phyloP scores from a whole-genome alignment of 2,329 filamentous ascomycete genomes.

The Orbilia blumenaviensis region DNA sequence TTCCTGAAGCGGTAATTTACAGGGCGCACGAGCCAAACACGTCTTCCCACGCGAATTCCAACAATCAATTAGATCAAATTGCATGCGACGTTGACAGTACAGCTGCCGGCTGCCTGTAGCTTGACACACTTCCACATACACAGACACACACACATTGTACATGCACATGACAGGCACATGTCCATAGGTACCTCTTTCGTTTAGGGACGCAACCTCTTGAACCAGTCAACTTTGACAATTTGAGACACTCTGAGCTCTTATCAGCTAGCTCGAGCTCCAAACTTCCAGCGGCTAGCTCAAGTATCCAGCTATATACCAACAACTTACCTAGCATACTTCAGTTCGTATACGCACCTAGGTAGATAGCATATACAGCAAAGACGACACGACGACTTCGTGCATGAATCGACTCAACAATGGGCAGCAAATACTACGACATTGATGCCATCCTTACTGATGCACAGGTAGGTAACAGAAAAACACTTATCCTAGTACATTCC shows the following conservation, averaged over 20 bases:
- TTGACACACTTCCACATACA: background rate
- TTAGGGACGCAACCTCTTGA: too few relatives aligned
- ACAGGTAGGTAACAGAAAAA: constrained; percentile 70
- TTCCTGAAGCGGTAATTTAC: background rate
- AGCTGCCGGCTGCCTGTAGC: background rate
- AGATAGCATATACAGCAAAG: too few relatives aligned
- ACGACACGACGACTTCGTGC: background rate
- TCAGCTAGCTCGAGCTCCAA: too few relatives aligned
- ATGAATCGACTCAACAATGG: constrained; percentile 49
- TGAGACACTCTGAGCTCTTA: too few relatives aligned
- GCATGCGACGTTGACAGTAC: background rate
- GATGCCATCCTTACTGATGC: constrained; percentile 85
- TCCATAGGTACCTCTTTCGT: too few relatives aligned
- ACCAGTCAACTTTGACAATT: too few relatives aligned
- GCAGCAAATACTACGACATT: constrained; percentile 81
- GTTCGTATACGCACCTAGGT: too few relatives aligned
- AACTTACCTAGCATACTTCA: too few relatives aligned
- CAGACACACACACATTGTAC: too few relatives aligned
- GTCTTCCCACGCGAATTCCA: constrained; percentile 18
- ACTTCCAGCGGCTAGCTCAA: too few relatives aligned
- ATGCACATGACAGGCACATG: too few relatives aligned
- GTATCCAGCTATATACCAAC: too few relatives aligned
- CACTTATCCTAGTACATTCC: background rate
- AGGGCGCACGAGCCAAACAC: background rate
- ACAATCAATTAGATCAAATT: background rate